phyloP scores from a whole-genome alignment of 495 filamentous ascomycete genomes.

The Parathielavia appendiculata region DNA sequence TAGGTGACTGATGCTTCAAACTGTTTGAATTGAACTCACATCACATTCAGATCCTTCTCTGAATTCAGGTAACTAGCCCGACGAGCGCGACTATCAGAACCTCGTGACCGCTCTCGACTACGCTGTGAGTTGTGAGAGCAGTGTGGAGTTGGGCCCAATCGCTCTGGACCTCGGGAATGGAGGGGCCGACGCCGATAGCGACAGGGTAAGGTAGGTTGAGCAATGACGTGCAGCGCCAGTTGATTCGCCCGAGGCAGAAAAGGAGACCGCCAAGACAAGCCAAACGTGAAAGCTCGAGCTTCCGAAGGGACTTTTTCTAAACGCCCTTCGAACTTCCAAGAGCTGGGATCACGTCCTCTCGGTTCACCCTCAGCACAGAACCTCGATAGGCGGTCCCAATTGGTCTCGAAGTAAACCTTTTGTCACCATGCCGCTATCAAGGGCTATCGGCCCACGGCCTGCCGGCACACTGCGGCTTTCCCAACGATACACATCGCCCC shows the following conservation, averaged over 20 bases:
- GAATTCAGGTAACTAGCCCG: neutral
- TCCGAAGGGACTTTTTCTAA: slow-evolving; percentile 6
- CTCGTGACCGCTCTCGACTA: neutral
- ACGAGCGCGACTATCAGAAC: neutral
- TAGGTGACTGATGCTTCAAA: neutral
- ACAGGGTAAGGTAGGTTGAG: neutral
- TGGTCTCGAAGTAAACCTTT: neutral
- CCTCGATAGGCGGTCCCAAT: slow-evolving; percentile 5
- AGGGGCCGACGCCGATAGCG: slow-evolving; percentile 5
- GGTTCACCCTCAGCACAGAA: neutral
- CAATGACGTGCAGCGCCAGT: slow-evolving; percentile 19
- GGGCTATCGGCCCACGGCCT: slow-evolving; percentile 6
- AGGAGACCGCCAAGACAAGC: neutral
- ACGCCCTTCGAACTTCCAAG: neutral
- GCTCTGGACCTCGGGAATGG: slow-evolving; percentile 19
- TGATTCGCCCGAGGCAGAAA: slow-evolving; percentile 12
- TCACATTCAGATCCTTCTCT: too few relatives aligned
- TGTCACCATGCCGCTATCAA: slow-evolving; percentile 11
- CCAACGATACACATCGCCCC: slow-evolving; percentile 4
- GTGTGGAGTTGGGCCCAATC: neutral
- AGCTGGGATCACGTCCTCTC: neutral
- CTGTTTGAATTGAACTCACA: neutral
- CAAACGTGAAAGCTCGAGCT: neutral
- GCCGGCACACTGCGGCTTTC: slow-evolving; percentile 3
- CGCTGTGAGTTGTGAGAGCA: neutral